Evolutionary conservation across 768 basidiomycete genomes (phyloP).

Genomic region (Mrakia frigida): DNA sequence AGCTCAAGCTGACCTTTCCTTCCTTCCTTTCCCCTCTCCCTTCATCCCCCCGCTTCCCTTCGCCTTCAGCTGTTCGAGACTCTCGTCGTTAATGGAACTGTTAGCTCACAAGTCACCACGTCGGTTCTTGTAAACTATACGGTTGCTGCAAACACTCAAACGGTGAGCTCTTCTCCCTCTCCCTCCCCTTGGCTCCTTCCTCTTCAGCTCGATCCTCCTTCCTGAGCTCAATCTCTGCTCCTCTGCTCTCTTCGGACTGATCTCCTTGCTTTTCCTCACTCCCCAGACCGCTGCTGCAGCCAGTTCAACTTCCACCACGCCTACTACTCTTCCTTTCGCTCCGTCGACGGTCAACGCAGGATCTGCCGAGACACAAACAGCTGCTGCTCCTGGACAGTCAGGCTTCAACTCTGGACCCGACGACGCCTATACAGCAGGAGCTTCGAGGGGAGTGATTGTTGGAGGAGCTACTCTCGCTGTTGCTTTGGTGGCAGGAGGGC

Average conservation of each 20-base stretch:
- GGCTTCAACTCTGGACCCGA: not conserved
- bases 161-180: not conserved
- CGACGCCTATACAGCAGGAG: conserved; percentile 10
- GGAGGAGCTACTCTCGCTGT: not conserved
- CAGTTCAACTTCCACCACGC: conserved; percentile 8
- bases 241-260: not conserved
- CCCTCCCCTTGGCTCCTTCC: too few species aligned
- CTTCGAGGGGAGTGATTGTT: too few species aligned
- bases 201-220: not conserved
- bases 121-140: conserved; percentile 14
- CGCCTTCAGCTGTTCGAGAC: not conserved
- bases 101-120: not conserved
- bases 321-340: conserved; percentile 19
- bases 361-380: conserved; percentile 1
- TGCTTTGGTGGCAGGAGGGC: not conserved
- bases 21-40: not conserved
- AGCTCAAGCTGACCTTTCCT: not conserved
- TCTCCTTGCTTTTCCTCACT: too few species aligned
- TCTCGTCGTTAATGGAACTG: not conserved
- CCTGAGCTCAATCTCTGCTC: not conserved
- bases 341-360: conserved; percentile 19
- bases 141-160: not conserved
- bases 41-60: not conserved
- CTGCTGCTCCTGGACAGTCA: not conserved
- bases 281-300: not conserved